Evolutionary conservation across 805 yeast species (phyloP), one percentile per base, ranked within the genome.

Genomic region (Spathaspora arborariae): DNA sequence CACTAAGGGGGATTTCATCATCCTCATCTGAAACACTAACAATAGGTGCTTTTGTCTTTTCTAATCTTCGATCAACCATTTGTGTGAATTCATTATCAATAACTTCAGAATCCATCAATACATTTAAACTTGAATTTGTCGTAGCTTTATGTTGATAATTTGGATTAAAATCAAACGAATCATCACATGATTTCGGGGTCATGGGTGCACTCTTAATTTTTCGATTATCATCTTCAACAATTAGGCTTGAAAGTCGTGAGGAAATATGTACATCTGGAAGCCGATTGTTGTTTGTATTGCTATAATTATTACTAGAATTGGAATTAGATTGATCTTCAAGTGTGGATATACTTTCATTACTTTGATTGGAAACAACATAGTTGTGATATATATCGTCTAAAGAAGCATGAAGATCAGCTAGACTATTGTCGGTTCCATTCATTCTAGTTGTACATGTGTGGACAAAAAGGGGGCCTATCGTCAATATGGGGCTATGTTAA

Each of bases 81-180:
- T 27, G 20, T 6, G 39, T 19, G 27, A 44, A 21, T 20, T 39
- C 30, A 4, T 51, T 49, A 24, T 35, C 41, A 13, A 46, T 20
- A 19, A 10, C 24, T 11, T 37, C 39, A 4, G 42, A n/a, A 45
- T 63, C 69, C 22, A 65, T 51, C 42, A 70, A 56, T 9, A 70
- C 71, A 42, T 70, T 65, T 45, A 71, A 51, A 16, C 74, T 67
- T 3, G 70, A 59, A 49, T 62, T 65, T 18, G 72, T 65, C 48
- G 62, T 47, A 4, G 63, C 65, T 5, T 54, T 55, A 18, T 55
- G 60, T 38, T 50, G 56, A 8, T 39, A 39, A 30, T 27, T 47
- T 45, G 56, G 53, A 24, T 51, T 51, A 53, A 69, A 68, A 44
- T 70, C 74, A 51, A 69, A 66, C 13, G 51, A 51, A n/a, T 52